Conservation (phyloP, 495 filamentous ascomycete species). For the Pyrenula aspistea region DNA sequence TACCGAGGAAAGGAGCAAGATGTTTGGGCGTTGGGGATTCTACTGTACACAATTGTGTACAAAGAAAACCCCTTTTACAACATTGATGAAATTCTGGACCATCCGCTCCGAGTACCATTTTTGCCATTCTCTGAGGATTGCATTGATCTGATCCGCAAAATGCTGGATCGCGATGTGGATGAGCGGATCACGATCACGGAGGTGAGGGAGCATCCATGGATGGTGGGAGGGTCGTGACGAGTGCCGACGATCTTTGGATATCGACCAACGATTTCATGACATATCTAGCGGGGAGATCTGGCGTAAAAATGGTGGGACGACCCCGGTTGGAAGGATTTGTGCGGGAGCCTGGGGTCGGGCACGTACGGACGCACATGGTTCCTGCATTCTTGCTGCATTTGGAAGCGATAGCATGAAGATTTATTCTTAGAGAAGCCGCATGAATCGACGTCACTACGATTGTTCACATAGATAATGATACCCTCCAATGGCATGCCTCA, state of each 20-base stretch:
- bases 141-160: constrained; percentile 76
- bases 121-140: constrained; percentile 76
- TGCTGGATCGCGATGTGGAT: constrained; percentile 85
- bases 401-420: neutral
- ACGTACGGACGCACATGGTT: neutral
- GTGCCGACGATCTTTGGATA: neutral
- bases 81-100: constrained; percentile 98
- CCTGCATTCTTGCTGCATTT: neutral
- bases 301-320: neutral
- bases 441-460: neutral
- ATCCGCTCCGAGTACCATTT: constrained; percentile 83
- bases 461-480: neutral
- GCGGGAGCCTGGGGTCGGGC: neutral
- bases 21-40: constrained; percentile 95
- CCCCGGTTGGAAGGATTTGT: neutral
- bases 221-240: constrained; percentile 11
- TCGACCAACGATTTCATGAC: too few species aligned
- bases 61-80: constrained; percentile 99
- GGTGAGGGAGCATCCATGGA: constrained; percentile 80
- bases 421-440: neutral
- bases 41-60: constrained; percentile 97
- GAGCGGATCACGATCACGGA: constrained; percentile 68
- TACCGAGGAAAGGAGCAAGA: constrained; percentile 97
- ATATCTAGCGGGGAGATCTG: too few species aligned
- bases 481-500: too few species aligned